phyloP scores from a whole-genome alignment of 2,329 filamentous ascomycete species.

The Cercospora citrullina region DNA sequence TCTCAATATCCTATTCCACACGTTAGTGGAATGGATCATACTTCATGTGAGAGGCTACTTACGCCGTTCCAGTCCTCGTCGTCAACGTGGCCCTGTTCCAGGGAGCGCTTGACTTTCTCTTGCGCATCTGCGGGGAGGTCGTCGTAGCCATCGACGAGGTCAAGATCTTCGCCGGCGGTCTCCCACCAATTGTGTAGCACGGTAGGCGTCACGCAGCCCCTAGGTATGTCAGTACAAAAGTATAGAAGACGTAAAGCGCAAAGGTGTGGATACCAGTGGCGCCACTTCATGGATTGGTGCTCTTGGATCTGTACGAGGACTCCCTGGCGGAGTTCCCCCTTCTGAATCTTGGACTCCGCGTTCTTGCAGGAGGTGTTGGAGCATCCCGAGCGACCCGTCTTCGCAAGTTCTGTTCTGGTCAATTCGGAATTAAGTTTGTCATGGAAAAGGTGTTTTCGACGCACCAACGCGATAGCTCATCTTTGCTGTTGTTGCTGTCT shows the following conservation, averaged over 20 bases:
- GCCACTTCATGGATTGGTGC: constrained; percentile 70
- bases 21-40: constrained; percentile 19
- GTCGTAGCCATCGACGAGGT: constrained; percentile 77
- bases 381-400: constrained; percentile 72
- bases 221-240: constrained; percentile 41
- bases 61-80: constrained; percentile 88
- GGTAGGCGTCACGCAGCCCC: constrained; percentile 84
- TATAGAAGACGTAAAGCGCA: neutral
- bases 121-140: constrained; percentile 69
- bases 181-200: constrained; percentile 68
- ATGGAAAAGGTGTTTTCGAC: neutral
- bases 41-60: constrained; percentile 44
- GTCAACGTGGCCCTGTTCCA: constrained; percentile 77
- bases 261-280: constrained; percentile 70
- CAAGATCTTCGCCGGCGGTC: constrained; percentile 58
- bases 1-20: constrained; percentile 64
- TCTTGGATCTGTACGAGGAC: constrained; percentile 64
- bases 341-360: constrained; percentile 66
- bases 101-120: constrained; percentile 70
- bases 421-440: neutral
- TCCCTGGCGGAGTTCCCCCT: constrained; percentile 77
- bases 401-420: constrained; percentile 62
- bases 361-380: constrained; percentile 73
- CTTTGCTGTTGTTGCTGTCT: constrained; percentile 2
- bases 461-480: constrained; percentile 15